These are phyloP conservation scores for Aspergillus cejpii DNA, from an alignment of 2,329 filamentous ascomycete species.

Conservation along the genomic window DNA sequence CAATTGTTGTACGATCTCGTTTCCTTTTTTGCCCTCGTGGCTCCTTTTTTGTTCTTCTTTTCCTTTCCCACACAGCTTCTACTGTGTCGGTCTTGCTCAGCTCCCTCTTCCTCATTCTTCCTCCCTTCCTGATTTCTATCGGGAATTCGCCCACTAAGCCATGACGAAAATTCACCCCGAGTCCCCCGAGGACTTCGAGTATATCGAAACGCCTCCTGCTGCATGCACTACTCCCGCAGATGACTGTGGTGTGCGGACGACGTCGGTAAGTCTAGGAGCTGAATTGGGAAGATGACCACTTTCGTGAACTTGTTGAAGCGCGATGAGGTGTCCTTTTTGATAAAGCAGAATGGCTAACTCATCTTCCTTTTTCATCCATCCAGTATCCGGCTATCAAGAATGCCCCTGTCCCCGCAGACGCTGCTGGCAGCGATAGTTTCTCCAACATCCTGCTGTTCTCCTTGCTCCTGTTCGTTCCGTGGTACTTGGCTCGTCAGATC, in stretches of 20 bases:
- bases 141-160: slow-evolving; percentile 25
- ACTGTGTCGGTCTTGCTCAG: slow-evolving; percentile 18
- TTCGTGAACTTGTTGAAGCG: neutral
- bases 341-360: slow-evolving; percentile 12
- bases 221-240: slow-evolving; percentile 47
- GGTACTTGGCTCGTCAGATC: slow-evolving; percentile 74
- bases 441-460: slow-evolving; percentile 71
- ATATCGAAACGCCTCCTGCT: slow-evolving; percentile 55
- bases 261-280: slow-evolving; percentile 45
- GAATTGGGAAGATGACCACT: slow-evolving; percentile 4
- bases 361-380: slow-evolving; percentile 7
- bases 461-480: slow-evolving; percentile 64
- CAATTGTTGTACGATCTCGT: slow-evolving; percentile 1
- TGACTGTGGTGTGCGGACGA: slow-evolving; percentile 56
- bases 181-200: slow-evolving; percentile 46
- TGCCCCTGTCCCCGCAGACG: slow-evolving; percentile 86
- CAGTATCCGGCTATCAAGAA: slow-evolving; percentile 89
- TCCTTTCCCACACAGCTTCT: slow-evolving; percentile 7
- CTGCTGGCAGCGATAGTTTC: slow-evolving; percentile 75
- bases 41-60: slow-evolving; percentile 7
- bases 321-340: neutral
- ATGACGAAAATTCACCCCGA: slow-evolving; percentile 41
- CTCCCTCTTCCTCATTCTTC: slow-evolving; percentile 15
- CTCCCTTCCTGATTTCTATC: slow-evolving; percentile 18
- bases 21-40: neutral